A percentile compares a stretch with the other conserved stretches of the same genome.
Evolutionary conservation across 257 asterid genomes (phyloP).

Genomic region (Solanum infundibuliforme): DNA sequence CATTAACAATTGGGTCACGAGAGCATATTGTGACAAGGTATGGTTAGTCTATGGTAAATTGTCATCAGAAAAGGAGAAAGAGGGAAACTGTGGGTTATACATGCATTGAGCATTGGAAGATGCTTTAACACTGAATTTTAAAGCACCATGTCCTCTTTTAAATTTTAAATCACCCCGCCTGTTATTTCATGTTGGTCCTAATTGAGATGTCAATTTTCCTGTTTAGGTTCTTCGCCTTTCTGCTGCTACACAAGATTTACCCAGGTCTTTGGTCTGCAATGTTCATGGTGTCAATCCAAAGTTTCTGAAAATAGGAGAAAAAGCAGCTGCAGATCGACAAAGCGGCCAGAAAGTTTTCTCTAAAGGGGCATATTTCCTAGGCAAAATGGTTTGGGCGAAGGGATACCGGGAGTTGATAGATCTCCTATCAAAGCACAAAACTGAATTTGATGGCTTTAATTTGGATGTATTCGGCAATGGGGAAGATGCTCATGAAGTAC

Average conservation of each 20-base stretch:
- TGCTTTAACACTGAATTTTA: background rate
- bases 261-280: conserved; percentile 77
- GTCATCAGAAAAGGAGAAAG: background rate
- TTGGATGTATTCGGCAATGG: conserved; percentile 93
- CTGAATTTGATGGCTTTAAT: conserved; percentile 76
- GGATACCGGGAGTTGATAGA: conserved; percentile 92
- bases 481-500: conserved; percentile 94
- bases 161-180: background rate
- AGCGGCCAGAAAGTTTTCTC: conserved; percentile 69
- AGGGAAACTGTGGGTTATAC: background rate
- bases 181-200: background rate
- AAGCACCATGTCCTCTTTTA: background rate
- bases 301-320: conserved; percentile 80
- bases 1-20: conserved; percentile 83
- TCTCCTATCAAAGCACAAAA: conserved; percentile 65
- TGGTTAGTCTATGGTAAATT: background rate
- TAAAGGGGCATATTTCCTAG: conserved; percentile 93
- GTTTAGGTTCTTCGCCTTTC: conserved; percentile 89
- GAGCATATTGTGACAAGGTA: conserved; percentile 95
- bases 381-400: conserved; percentile 99
- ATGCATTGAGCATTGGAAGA: background rate
- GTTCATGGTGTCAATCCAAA: conserved; percentile 96
- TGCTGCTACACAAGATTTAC: conserved; percentile 95
- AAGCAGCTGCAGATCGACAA: conserved; percentile 74
- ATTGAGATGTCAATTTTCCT: background rate